Conservation (phyloP, 768 basidiomycete genomes). For the Lyophyllum decastes region DNA sequence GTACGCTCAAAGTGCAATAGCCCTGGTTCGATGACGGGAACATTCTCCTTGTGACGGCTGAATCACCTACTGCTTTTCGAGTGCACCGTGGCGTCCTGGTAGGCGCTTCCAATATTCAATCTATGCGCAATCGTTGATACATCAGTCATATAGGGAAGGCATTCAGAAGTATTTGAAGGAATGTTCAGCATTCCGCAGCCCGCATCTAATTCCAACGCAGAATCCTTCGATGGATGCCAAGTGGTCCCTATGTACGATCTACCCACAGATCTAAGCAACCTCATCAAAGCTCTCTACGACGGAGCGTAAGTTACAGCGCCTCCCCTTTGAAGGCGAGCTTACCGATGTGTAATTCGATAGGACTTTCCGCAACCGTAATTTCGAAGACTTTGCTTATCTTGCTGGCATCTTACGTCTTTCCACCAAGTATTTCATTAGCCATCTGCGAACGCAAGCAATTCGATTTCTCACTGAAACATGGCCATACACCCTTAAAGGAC, state of each 20-base stretch:
- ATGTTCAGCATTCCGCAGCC: constrained; percentile 56
- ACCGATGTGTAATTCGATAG: constrained; percentile 19
- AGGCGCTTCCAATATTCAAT: constrained; percentile 7
- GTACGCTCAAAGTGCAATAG: constrained; percentile 20
- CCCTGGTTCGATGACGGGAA: constrained; percentile 68
- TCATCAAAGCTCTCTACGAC: constrained; percentile 59
- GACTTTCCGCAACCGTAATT: constrained; percentile 36
- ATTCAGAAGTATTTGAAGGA: constrained; percentile 57
- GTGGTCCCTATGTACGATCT: constrained; percentile 55
- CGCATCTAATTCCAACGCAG: constrained; percentile 20
- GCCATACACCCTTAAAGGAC: constrained; percentile 53
- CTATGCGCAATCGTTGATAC: neutral
- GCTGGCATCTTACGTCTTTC: constrained; percentile 58
- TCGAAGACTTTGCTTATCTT: constrained; percentile 57
- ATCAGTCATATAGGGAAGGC: constrained; percentile 38
- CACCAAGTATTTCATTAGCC: constrained; percentile 59
- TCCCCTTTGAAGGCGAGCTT: neutral
- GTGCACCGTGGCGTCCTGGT: constrained; percentile 52
- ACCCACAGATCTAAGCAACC: constrained; percentile 47
- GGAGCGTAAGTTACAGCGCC: constrained; percentile 43
- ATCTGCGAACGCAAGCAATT: constrained; percentile 54
- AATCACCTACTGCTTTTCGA: constrained; percentile 47
- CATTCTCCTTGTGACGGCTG: constrained; percentile 48
- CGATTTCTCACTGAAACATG: constrained; percentile 49
- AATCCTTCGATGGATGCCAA: constrained; percentile 47